Percentiles rank a stretch among this genome's conserved stretches.
Conservation (phyloP, 2,329 filamentous ascomycete genomes). For the Trichoderma koningiopsis region DNA sequence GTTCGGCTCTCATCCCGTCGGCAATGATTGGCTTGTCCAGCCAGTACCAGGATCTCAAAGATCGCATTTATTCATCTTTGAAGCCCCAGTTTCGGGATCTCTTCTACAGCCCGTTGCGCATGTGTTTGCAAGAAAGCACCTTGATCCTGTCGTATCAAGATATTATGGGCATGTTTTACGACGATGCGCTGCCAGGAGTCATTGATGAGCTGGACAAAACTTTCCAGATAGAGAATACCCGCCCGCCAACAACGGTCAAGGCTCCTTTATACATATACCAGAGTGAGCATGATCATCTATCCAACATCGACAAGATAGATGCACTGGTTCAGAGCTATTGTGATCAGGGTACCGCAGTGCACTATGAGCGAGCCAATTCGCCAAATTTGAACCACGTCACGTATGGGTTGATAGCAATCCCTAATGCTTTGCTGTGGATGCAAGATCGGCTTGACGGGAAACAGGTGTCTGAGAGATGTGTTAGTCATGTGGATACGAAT, state of each 20-base stretch:
- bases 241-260: slow-evolving; percentile 43
- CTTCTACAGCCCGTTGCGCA: slow-evolving; percentile 32
- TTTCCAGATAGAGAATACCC: slow-evolving; percentile 32
- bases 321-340: slow-evolving; percentile 47
- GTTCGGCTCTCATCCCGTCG: slow-evolving; percentile 31
- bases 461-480: neutral
- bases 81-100: slow-evolving; percentile 33
- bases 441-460: slow-evolving; percentile 24
- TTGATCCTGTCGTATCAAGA: slow-evolving; percentile 38
- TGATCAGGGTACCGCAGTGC: slow-evolving; percentile 42
- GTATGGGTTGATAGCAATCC: slow-evolving; percentile 25
- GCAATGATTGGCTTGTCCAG: slow-evolving; percentile 30
- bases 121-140: slow-evolving; percentile 33
- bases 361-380: slow-evolving; percentile 48
- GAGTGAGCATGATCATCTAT: slow-evolving; percentile 49
- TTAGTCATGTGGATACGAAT: neutral
- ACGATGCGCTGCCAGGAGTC: slow-evolving; percentile 35
- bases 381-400: slow-evolving; percentile 40
- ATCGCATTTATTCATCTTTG: slow-evolving; percentile 28
- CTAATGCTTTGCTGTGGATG: slow-evolving; percentile 27
- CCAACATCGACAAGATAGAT: slow-evolving; percentile 47
- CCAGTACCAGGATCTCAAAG: slow-evolving; percentile 28
- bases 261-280: slow-evolving; percentile 56
- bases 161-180: slow-evolving; percentile 44
- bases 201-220: slow-evolving; percentile 32